phyloP scores from a whole-genome alignment of 257 asterid genomes.

The Primulina eburnea region DNA sequence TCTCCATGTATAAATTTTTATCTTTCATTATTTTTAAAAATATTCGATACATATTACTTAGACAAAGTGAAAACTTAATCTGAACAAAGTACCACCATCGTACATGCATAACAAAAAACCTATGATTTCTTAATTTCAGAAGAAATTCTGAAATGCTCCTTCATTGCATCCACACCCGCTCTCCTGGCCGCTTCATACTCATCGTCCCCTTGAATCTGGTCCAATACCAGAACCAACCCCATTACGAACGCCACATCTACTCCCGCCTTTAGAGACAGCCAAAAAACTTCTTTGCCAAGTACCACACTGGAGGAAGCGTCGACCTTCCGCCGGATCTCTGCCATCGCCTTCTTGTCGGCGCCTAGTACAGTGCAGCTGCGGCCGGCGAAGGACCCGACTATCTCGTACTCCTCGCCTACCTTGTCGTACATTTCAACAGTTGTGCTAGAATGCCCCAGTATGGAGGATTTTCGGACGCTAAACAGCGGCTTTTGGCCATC shows the following conservation, averaged over 20 bases:
- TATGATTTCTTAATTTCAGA: neutral
- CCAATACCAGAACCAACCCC: slow-evolving; percentile 24
- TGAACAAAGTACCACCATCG: no score
- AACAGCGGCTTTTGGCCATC: slow-evolving; percentile 26
- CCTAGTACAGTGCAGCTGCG: slow-evolving; percentile 19
- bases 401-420: slow-evolving; percentile 18
- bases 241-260: slow-evolving; percentile 28
- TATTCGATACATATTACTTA: neutral
- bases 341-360: slow-evolving; percentile 22
- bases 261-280: slow-evolving; percentile 16
- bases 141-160: slow-evolving; percentile 4
- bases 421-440: slow-evolving; percentile 22
- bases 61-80: neutral
- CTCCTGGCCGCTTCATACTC: neutral
- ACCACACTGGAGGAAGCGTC: slow-evolving; percentile 18
- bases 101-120: no score
- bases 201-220: slow-evolving; percentile 23
- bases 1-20: no score
- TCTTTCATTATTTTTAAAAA: no score
- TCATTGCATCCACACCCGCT: slow-evolving; percentile 20
- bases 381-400: slow-evolving; percentile 23
- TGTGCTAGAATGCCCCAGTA: slow-evolving; percentile 16
- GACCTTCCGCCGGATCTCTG: slow-evolving; percentile 28
- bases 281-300: slow-evolving; percentile 26
- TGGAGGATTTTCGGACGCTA: slow-evolving; percentile 25